Evolutionary conservation across 176 grass and related monocot genomes (phyloP), one percentile per base, ranked within the genome.

Genomic region (Triticum turgidum): DNA sequence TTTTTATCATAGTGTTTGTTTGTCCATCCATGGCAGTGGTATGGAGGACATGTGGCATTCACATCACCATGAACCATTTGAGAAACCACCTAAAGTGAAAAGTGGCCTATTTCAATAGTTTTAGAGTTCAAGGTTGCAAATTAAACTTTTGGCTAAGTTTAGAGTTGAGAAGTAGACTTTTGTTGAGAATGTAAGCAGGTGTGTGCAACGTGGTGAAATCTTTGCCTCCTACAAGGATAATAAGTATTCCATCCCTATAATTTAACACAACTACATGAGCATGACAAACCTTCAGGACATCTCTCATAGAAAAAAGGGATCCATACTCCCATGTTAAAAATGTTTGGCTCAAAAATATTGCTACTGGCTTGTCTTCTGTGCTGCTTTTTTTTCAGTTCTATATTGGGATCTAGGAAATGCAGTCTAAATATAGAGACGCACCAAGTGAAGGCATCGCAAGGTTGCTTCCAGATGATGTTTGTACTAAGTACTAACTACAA

Each of bases 401-500:
- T 64, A 58, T 9, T 14, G 14, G 18, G 27, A 83, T 77, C 34
- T 82, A 69, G 20, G 37, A 63, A 39, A 70, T 27, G 64, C 52
- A 64, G 27, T 59, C 49, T 22, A 18, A 80, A 71, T 37, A 70
- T 24, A 86, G 35, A 86, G 61, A 63, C 25, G 3, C 66, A 72
- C 65, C 76, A 81, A 44, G 13, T 51, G 22, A 63, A 83, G 72
- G 63, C 32, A 70, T 80, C 3, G 11, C 11, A 80, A 58, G 42
- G 34, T 82, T 82, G 59, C 42, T 82, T 82, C 70, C 65, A 79
- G 74, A 71, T 45, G 51, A 84, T 72, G 41, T 17, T 41, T 84
- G 14, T 17, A 77, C 65, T 69, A 61, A 86, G 14, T 22, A 77
- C 65, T 69, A 61, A 80, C 52, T 73, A 80, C 52, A 63, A 78